Evolutionary conservation across 2,329 filamentous ascomycete species (phyloP), one percentile per base, ranked within the genome.

Genomic region (Coniochaeta hoffmannii): DNA sequence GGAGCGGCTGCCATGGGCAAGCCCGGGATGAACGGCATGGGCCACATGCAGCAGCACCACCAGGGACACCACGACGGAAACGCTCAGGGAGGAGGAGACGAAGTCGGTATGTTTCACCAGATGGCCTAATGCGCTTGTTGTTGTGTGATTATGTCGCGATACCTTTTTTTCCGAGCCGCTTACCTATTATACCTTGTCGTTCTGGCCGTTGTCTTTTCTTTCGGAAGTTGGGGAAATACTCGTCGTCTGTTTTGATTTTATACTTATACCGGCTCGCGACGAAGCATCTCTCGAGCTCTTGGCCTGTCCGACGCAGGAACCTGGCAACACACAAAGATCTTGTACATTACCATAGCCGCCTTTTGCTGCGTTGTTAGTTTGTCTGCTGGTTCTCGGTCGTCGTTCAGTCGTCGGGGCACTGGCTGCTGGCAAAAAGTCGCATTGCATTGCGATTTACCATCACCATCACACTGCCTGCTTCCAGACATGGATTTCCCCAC

Each of bases 51-150:
- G 73, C 89, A 94, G 73, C 91, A 90, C 71, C 85, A 91, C 72
- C 85, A 90, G 68, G 79, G 80, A 60, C 85, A 88, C 66, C 78
- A 80, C 57, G 87, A 89, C 69, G 86, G 83, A 68, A 79, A 76
- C 69, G 78, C 79, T 65, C 82, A 83, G 69, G 80, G 82, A 72
- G 84, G 82, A 74, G 81, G 80, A 71, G 88, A 92, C 68, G 90
- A 94, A 83, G 91, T 91, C 86, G 91, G 91, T 96, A 96, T 95
- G 91, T 96, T 92, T 80, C 87, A 90, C 81, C 89, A 91, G 80
- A 90, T 94, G 86, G 94, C 85, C 90, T 81, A 62, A 67, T 66
- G 59, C 60, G 59, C 58, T 57, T 66, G 62, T 64, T n/a, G 64
- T 69, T 70, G 63, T 69, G 67, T 68, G 67, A 68, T 69, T 66